Percentiles rank a stretch among this genome's conserved stretches.
phyloP scores from a whole-genome alignment of 148 eudicot species.

The Diospyros lotus region DNA sequence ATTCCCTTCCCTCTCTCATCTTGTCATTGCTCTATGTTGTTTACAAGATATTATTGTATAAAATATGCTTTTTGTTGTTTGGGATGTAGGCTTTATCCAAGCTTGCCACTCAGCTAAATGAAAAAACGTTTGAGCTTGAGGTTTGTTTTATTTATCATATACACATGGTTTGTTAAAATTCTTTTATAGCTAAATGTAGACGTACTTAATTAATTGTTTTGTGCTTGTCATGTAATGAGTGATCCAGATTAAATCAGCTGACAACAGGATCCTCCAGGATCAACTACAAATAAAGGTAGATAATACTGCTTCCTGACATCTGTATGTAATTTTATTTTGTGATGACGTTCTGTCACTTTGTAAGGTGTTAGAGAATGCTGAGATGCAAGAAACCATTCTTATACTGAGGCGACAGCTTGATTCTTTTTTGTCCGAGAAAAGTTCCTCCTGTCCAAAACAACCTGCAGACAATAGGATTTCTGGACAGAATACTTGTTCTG shows the following conservation, averaged over 20 bases:
- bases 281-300: conserved; percentile 58
- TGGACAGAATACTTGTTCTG: conserved; percentile 13
- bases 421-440: conserved; percentile 25
- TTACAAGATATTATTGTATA: not conserved
- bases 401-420: conserved; percentile 30
- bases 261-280: conserved; percentile 63
- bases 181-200: conserved; percentile 2
- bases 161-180: not conserved
- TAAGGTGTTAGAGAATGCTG: conserved; percentile 27
- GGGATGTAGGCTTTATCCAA: conserved; percentile 30
- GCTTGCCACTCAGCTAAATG: conserved; percentile 39
- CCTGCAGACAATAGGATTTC: not conserved
- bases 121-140: conserved; percentile 49
- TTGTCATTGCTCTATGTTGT: not conserved
- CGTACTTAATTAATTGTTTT: conserved; percentile 8
- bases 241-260: conserved; percentile 53
- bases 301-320: not conserved
- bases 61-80: not conserved
- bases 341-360: not conserved
- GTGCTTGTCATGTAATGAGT: conserved; percentile 10
- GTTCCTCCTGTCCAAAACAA: conserved; percentile 17
- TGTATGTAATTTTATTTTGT: not conserved
- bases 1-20: not conserved
- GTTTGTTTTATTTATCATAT: conserved; percentile 13
- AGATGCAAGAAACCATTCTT: conserved; percentile 38